A percentile compares a stretch with the other conserved stretches of the same genome.
Evolutionary conservation across 768 basidiomycete genomes (phyloP).

Genomic region (Rhizopogon vinicolor): DNA sequence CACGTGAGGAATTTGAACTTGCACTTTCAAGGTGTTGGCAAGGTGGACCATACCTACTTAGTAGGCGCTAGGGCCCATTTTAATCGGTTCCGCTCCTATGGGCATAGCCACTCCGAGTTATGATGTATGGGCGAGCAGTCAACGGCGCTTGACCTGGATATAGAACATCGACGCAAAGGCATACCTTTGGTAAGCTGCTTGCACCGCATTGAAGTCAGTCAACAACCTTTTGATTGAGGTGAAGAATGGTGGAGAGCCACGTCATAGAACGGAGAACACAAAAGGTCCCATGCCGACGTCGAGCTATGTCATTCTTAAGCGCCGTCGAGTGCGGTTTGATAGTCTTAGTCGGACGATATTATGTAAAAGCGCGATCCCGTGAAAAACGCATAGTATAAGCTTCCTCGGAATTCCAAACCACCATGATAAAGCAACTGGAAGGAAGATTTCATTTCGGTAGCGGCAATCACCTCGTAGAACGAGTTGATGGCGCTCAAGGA

Average conservation of each 20-base stretch:
- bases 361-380: neutral
- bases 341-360: neutral
- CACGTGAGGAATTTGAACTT: neutral
- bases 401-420: neutral
- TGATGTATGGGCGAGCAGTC: neutral
- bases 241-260: neutral
- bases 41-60: neutral
- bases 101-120: neutral
- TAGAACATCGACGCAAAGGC: neutral
- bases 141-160: neutral
- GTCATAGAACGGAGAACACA: neutral
- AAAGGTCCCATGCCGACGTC: conserved; percentile 2
- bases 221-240: neutral
- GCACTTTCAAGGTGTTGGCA: neutral
- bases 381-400: neutral
- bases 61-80: neutral
- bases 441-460: neutral
- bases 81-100: neutral
- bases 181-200: neutral
- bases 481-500: neutral
- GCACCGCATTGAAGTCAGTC: neutral
- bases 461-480: neutral
- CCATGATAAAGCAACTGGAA: neutral
- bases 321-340: neutral
- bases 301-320: neutral